Evolutionary conservation across 2,329 filamentous ascomycete species (phyloP), one percentile per base, ranked within the genome.

Genomic region (Bipolaris bicolor): DNA sequence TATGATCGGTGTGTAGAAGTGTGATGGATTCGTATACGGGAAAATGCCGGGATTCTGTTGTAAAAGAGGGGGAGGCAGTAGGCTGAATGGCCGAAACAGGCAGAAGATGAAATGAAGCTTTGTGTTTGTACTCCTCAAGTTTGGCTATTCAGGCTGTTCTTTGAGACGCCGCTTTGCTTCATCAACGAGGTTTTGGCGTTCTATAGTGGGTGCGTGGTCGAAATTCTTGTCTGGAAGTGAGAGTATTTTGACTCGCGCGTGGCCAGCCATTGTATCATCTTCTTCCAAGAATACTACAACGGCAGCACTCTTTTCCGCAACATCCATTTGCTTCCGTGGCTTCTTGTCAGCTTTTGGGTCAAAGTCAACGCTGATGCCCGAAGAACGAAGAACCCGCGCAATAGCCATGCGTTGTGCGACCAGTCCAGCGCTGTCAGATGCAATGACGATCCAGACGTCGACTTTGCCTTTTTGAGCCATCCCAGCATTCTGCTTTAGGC

Each of bases 301-400:
- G 39, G 88, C 88, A 58, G 86, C 88, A 49, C 80, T 79, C 74
- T 97, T 92, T 16, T 44, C 45, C 22, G 92, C 92, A 18, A 88
- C 87, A 78, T 95, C 95, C 83, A 97, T 97, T 75, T 97, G 93
- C 60, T 87, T 84, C 7, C 86, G 88, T 39, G 94, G 82, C 76
- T 92, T 95, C 20, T 92, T 91, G 81, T 95, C 95, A 63, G 88
- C 85, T 78, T 96, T 97, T 80, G 90, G 90, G 13, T 86, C 81
- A 75, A 93, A 96, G 75, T 97, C 91, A 58, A 92, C 89, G 84
- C 91, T 94, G 78, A 97, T 88, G 20, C 90, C 91, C 5, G 89
- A 90, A 64, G 90, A 86, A 90, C 92, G 93, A 48, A 97, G 81
- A 62, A 82, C 82, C 60, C 86, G 83, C 60, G 87, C 88, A 36